Evolutionary conservation across 2,329 filamentous ascomycete genomes (phyloP), one percentile per base, ranked within the genome.

Genomic region (Balansia obtecta): DNA sequence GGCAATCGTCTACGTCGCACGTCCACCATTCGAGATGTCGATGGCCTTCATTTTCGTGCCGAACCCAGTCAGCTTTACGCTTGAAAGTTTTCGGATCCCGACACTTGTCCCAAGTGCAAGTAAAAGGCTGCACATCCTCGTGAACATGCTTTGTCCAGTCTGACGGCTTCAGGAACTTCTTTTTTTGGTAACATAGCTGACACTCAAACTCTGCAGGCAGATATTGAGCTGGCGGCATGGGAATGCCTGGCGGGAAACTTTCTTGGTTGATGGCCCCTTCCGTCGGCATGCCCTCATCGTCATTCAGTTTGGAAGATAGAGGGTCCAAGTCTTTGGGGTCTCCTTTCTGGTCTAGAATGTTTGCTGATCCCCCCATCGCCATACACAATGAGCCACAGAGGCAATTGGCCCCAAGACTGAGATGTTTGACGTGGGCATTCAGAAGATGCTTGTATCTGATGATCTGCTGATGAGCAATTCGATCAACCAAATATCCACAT

Each of bases 71-170:
- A 13, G 90, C 90, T 67, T 95, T 96, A 45, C 89, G 80, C 68
- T 95, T 95, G 73, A 95, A 96, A 37, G 88, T 89, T 66, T 94
- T 95, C 16, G 86, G 82, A 45, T 95, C 88, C 9, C 79, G 77
- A 62, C 90, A 95, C 47, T 80, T 76, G 2, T 85, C 81, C 71
- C 91, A 95, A 0, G 89, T 95, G 67, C 90, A 96, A 3, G 88
- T 94, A 58, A 95, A 95, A 0, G 90, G 90, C 62, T 93, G 86
- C 1, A 95, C 81, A 63, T 96, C 90, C 66, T 95, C 90, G 58
- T 95, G 88, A 1, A 96, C 87, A 61, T 96, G 90, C 64, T 96
- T 95, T 1, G 89, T 95, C 90, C 90, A 96, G 66, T 96, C 90
- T 0, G 89, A 95, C 15, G 89, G 90, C 65, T 95, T 95, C 58